phyloP scores from a whole-genome alignment of 371 early-diverging fungal genomes.

The Rhizomucor miehei region DNA sequence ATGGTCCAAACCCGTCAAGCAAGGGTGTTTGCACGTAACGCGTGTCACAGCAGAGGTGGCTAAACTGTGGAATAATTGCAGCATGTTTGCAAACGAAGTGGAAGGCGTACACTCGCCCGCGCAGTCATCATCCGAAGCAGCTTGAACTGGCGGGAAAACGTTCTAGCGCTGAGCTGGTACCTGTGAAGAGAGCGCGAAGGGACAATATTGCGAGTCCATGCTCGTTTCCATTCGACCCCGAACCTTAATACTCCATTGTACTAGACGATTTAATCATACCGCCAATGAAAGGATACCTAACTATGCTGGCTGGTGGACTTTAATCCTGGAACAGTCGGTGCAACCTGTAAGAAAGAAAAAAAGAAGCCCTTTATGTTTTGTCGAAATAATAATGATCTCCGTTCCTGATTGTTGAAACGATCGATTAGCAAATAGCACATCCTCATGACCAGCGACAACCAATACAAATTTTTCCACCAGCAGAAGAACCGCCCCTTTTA shows the following conservation, averaged over 20 bases:
- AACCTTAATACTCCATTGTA: conserved; percentile 2
- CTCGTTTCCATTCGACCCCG: no score
- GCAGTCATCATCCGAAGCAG: no score
- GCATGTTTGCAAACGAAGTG: conserved; percentile 38
- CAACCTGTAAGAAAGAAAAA: conserved; percentile 9
- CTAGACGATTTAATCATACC: neutral
- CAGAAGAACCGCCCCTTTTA: neutral
- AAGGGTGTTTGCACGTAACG: conserved; percentile 45
- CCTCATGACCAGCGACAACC: neutral
- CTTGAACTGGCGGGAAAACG: no score
- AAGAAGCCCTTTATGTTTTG: no score
- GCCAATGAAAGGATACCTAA: conserved; percentile 7
- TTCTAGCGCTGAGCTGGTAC: no score
- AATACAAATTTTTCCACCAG: conserved; percentile 1
- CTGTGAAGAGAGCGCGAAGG: no score
- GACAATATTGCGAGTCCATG: no score
- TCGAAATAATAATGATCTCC: no score
- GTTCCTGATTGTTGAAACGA: neutral
- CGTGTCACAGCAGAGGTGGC: conserved; percentile 51
- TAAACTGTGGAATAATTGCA: conserved; percentile 38
- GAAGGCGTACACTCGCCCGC: conserved; percentile 3
- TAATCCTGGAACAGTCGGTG: conserved; percentile 20
- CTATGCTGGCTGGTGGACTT: conserved; percentile 40
- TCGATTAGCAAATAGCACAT: conserved; percentile 1
- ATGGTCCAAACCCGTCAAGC: conserved; percentile 44